phyloP scores from a whole-genome alignment of 306 rosid species.

The Lathyrus tuberosus region DNA sequence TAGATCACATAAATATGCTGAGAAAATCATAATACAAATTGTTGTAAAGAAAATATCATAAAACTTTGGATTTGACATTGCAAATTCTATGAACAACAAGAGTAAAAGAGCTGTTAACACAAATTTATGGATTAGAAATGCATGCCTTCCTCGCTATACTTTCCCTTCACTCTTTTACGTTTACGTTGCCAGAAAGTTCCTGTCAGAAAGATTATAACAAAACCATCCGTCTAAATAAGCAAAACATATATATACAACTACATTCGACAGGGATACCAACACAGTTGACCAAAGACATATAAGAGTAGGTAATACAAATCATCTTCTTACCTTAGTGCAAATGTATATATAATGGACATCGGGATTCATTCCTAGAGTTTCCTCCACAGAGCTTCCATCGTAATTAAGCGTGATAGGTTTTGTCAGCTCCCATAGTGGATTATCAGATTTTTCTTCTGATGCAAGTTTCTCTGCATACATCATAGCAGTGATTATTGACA shows the following conservation, averaged over 20 bases:
- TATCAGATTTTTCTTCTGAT: conserved; percentile 50
- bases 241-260: background rate
- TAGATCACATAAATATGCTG: background rate
- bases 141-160: conserved; percentile 35
- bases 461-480: conserved; percentile 67
- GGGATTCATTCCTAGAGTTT: conserved; percentile 62
- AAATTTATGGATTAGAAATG: conserved; percentile 31
- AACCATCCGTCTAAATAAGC: conserved; percentile 27
- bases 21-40: background rate
- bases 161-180: conserved; percentile 29
- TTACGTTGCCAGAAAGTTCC: conserved; percentile 43
- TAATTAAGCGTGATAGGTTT: conserved; percentile 67
- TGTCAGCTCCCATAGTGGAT: conserved; percentile 72
- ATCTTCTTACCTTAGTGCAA: conserved; percentile 65
- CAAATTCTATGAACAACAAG: background rate
- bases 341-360: conserved; percentile 79
- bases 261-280: conserved; percentile 1
- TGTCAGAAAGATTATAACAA: conserved; percentile 35
- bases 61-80: conserved; percentile 8
- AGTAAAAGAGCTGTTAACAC: background rate
- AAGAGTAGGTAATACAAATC: conserved; percentile 4
- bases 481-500: background rate
- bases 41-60: conserved; percentile 4
- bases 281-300: conserved; percentile 13
- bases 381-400: conserved; percentile 65